Base-by-base conservation (phyloP, 345 rosid genomes). In the Adansonia digitata region DNA sequence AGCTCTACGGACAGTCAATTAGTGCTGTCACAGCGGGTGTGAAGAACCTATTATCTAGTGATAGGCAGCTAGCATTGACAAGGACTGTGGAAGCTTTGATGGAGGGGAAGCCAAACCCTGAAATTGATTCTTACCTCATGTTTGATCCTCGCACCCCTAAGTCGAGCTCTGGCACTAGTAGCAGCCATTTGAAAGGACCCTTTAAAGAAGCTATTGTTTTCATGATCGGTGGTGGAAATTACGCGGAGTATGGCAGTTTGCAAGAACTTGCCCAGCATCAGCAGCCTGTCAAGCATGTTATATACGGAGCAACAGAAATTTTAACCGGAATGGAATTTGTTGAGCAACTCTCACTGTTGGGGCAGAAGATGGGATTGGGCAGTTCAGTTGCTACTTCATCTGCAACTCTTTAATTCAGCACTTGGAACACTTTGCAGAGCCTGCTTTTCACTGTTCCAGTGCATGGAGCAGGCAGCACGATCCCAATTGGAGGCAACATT, bases 21-120 rank as follows among this genome's bases (percentile, higher is more conserved):
- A 89, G 98, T 76, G 99, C 98, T 15, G 97, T 95, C 53, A 93
- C 99, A 0, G 98, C 99, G 27, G 99, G 99, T 77, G 92, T 95
- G 82, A 95, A 93, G 86, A 95, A 95, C 80, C 87, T 95, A 51
- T 81, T 95, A 29, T 88, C 98, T 24, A 85, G 86, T 76, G 99
- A 93, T 80, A 85, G 88, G 87, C 99, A 95, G 79, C 82, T 95
- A 76, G 98, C 97, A 1, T 81, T 95, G 82, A 85, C 99, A 61
- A 88, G 97, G 79, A 90, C 88, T 4, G 94, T 95, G 53, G 99
- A 95, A 80, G 98, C 97, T 74, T 84, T 95, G 86, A 89, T 94
- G 80, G 99, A 95, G 76, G 98, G 99, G 69, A 93, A 81, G 77
- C 92, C 97, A 18, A 92, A 90, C 80, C 99, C 99, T 0, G 98